Evolutionary conservation across 2,329 filamentous ascomycete genomes (phyloP).

Genomic region (Sarocladium brachiariae): DNA sequence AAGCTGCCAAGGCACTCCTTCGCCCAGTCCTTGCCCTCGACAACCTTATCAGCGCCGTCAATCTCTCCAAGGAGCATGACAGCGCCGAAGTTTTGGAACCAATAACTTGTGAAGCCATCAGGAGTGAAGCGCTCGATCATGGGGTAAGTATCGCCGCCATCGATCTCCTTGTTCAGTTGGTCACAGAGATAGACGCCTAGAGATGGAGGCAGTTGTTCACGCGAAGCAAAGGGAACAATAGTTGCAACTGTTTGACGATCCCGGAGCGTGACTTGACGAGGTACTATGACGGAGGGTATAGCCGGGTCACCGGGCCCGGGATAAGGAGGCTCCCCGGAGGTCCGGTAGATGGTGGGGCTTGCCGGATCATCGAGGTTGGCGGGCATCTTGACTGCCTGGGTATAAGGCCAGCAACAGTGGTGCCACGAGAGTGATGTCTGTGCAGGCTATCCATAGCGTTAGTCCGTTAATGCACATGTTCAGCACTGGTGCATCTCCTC

Average conservation of each 20-base stretch:
- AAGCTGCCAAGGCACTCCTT: slow-evolving; percentile 81
- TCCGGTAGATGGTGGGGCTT: slow-evolving; percentile 62
- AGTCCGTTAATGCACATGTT: background rate
- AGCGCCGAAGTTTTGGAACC: slow-evolving; percentile 86
- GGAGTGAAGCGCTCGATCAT: slow-evolving; percentile 71
- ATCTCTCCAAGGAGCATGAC: slow-evolving; percentile 81
- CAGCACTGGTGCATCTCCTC: no score
- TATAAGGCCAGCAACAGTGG: background rate
- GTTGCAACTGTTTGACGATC: slow-evolving; percentile 81
- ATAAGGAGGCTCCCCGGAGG: slow-evolving; percentile 59
- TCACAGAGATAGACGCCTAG: slow-evolving; percentile 73
- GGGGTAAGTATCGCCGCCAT: slow-evolving; percentile 86
- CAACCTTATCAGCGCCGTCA: slow-evolving; percentile 50
- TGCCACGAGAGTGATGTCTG: background rate
- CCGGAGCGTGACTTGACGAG: slow-evolving; percentile 72
- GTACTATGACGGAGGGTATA: slow-evolving; percentile 61
- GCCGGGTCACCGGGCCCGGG: slow-evolving; percentile 52
- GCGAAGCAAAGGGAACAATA: slow-evolving; percentile 74
- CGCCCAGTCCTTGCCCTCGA: slow-evolving; percentile 65
- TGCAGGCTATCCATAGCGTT: background rate
- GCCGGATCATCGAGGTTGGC: slow-evolving; percentile 73
- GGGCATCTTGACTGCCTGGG: slow-evolving; percentile 48
- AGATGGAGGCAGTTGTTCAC: slow-evolving; percentile 65
- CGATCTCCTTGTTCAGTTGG: slow-evolving; percentile 83
- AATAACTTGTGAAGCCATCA: slow-evolving; percentile 74